Base-by-base conservation (phyloP, 768 basidiomycete species). In the Russula ochroleuca region DNA sequence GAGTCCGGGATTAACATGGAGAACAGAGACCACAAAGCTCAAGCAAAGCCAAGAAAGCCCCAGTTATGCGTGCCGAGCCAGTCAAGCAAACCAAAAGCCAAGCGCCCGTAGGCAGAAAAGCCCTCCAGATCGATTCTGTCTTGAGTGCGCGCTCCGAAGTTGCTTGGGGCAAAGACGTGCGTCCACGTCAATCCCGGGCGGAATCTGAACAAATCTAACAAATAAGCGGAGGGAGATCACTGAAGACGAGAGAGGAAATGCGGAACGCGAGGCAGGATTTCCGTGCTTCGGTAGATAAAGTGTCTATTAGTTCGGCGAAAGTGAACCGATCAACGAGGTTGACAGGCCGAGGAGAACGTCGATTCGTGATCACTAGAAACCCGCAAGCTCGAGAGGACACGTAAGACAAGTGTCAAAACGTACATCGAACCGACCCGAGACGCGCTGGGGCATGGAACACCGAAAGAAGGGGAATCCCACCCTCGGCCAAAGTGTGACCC, bases 71-170 rank as follows among this genome's bases (percentile, higher is more conserved):
- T n/a, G n/a, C n/a, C 28, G 5, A 28, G 28, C n/a, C 19, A 41
- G 47, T 15, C 28, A 17, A 56, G 61, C 37, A 51, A 52, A 17
- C 19, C 63, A 19, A 33, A 52, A 51, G 57, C 13, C 33, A 21
- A 59, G 62, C 57, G 51, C 51, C 52, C 43, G 21, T 48, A 38
- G 62, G 45, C 57, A 63, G 51, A 58, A 28, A 23, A 52, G 38
- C 3, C 31, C 21, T 35, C 62, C 49, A 57, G 56, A n/a, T 45
- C n/a, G n/a, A n/a, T n/a, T n/a, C n/a, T n/a, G n/a, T n/a, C 61
- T 62, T 62, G 61, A 62, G 61, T 55, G 61, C 61, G 61, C 61
- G 48, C 19, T 57, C 47, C 15, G 21, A 23, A 38, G 25, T 2
- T 49, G 37, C 40, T 50, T 57, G 40, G 37, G 43, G 56, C 57